Evolutionary conservation across 768 basidiomycete species (phyloP), one percentile per base, ranked within the genome.

Genomic region (Leccinum pellstonianum): DNA sequence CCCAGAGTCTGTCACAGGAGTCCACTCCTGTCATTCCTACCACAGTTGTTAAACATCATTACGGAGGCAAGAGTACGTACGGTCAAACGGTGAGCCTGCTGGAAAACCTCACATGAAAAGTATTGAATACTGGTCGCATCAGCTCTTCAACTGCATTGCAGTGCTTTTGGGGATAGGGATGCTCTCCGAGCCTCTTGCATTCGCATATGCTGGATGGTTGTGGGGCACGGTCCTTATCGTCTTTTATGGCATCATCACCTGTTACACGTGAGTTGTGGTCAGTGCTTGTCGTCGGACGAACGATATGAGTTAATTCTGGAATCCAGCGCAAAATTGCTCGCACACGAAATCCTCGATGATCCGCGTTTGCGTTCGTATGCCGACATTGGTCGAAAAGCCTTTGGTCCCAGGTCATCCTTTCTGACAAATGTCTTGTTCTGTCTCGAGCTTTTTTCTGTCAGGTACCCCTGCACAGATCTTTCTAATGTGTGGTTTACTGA

Each of bases 71-170:
- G 67, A 90, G 88, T 59, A 88, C 88, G 8, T 89, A 85, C 64
- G 86, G 87, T 23, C 88, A 90, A 70, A 88, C 87, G 51, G 88
- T 88, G 63, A 59, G 84, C 64, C 27, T 35, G 0, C 29, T 48
- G 21, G 23, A 50, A 31, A 38, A 10, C 27, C 14, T 19, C 52
- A 14, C 12, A 1, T 21, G 33, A 12, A 25, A 12, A 23, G 10
- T 48, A n/a, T 54, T 63, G 4, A 64, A 57, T 48, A 2, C 58
- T 41, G 35, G 55, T 35, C 12, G 12, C 41, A 25, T 41, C 59
- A 93, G 93, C 75, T 96, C n/a, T 94, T 94, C 74, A 95, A 95
- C 66, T 87, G 87, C 10, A 90, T 88, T 33, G 92, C 92, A 14
- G 90, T 95, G 35, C 77, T 96, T 11, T 79, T 94, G 19, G 94